Evolutionary conservation across 2,329 filamentous ascomycete species (phyloP), one percentile per base, ranked within the genome.

Genomic region (Stachybotrys echinatus): DNA sequence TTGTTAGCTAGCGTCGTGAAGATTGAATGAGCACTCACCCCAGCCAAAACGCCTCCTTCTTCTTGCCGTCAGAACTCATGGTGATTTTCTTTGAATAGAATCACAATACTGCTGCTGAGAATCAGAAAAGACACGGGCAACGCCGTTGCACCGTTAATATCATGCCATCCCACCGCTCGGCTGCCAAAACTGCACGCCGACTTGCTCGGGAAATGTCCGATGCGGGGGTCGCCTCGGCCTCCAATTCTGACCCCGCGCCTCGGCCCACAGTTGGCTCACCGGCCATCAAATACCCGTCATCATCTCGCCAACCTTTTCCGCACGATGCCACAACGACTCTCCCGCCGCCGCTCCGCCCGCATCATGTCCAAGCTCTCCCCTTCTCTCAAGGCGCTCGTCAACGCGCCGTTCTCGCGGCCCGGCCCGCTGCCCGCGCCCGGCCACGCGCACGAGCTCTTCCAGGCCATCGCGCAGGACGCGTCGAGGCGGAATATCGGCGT

Each of bases 321-420:
- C 38, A n/a, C 12, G 7, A 31, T 31, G 27, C 27, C 38, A n/a
- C 38, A 40, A n/a, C 38, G 7, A n/a, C 18, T 6, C 31, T 37
- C 31, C 7, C 18, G 14, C 38, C 18, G 7, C 17, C 38, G 38
- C 38, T 8, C 18, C 6, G 7, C 7, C 7, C 38, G 40, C 51
- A 68, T 61, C 57, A 90, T 89, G 87, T 84, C 87, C 6, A 91
- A 88, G 66, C 77, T 92, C 19, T 88, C 87, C 2, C 74, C 80
- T 1, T 71, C 81, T 46, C 76, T 92, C 58, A 92, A 91, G 70
- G 77, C 82, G 44, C 80, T 92, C 55, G 85, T 92, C 70, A 87
- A 87, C 60, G 80, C 85, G 52, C 77, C 85, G 4, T 80, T 83
- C 59, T 82, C 87, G 42, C 76, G 79, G 2, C 84, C 87, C 0